Evolutionary conservation across 176 grass and related monocot species (phyloP), one percentile per base, ranked within the genome.

Genomic region (Oryza officinalis): DNA sequence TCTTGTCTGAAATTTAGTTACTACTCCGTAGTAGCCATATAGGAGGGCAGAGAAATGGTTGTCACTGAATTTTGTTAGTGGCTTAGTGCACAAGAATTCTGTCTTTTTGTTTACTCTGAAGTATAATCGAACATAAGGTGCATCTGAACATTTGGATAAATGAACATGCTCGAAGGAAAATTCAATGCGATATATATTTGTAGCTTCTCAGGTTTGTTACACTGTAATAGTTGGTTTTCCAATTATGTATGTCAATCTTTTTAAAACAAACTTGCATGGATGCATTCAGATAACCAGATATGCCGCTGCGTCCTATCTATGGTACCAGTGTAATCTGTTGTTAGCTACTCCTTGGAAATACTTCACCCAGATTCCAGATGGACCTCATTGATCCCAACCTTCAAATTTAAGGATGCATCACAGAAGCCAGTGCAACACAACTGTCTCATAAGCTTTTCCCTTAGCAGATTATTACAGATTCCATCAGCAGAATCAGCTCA

Each of bases 351-450:
- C 37, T 44, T 44, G 38, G 38, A 26, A 80, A 41, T n/a, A 57
- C 63, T 83, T 35, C 74, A 72, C 74, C 9, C 12, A 59, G 75
- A 83, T 83, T 45, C 74, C 35, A 65, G 27, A 72, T 57, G 1
- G 52, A 57, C 20, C 17, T 57, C 20, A 57, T 22, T 54, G 50
- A 54, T 54, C 52, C 52, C 52, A 57, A 57, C 5, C 52, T 57
- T 22, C 52, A 22, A n/a, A 20, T n/a, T 57, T 0, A 30, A 60
- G 72, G 43, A 47, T 17, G 12, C 54, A 38, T 22, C 17, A 5
- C 65, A 20, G 63, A 52, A 76, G 25, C 23, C 50, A 76, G 1
- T 27, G 41, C 25, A 80, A 27, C 63, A 81, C 64, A 86, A 69
- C 43, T 72, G 65, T 69, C 49, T 2, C 52, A 15, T 45, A 38